Conservation (phyloP, 2,329 filamentous ascomycete species). For the Pestalotiopsis sp. region DNA sequence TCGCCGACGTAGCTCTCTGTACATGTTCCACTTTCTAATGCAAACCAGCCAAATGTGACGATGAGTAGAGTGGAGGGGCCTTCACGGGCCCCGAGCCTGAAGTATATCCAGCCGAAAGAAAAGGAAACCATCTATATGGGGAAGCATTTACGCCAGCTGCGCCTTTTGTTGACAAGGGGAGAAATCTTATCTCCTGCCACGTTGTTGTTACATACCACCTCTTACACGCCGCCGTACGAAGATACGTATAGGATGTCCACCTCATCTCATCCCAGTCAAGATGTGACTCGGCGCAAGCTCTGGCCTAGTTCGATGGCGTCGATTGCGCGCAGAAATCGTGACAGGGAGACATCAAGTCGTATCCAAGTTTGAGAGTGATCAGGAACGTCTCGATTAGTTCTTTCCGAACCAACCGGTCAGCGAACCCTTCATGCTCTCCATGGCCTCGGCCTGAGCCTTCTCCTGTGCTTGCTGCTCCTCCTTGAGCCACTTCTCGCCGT, state of each 20-base stretch:
- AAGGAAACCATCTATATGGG: not conserved
- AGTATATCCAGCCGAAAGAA: not conserved
- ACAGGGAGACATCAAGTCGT: not conserved
- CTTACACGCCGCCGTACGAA: not conserved
- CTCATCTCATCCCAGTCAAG: not conserved
- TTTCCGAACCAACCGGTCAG: constrained; percentile 60
- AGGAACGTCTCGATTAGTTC: constrained; percentile 13
- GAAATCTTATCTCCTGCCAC: not conserved
- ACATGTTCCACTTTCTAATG: not conserved
- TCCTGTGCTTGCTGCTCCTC: constrained; percentile 89
- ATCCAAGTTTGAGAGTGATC: not conserved
- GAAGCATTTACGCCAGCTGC: not conserved
- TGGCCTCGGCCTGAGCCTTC: constrained; percentile 85
- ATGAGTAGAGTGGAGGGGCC: not conserved
- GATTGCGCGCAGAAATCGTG: not conserved
- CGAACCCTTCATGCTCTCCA: constrained; percentile 87
- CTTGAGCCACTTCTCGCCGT: constrained; percentile 94
- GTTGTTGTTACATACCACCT: not conserved
- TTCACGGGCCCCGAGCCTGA: not conserved
- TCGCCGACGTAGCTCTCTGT: not conserved
- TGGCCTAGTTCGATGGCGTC: not conserved
- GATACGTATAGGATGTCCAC: not conserved
- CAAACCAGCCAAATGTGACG: not conserved
- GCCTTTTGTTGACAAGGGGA: not conserved
- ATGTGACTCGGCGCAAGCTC: not conserved